Evolutionary conservation across 2,329 filamentous ascomycete genomes (phyloP).

Genomic region (Domatiomyces catenatus): DNA sequence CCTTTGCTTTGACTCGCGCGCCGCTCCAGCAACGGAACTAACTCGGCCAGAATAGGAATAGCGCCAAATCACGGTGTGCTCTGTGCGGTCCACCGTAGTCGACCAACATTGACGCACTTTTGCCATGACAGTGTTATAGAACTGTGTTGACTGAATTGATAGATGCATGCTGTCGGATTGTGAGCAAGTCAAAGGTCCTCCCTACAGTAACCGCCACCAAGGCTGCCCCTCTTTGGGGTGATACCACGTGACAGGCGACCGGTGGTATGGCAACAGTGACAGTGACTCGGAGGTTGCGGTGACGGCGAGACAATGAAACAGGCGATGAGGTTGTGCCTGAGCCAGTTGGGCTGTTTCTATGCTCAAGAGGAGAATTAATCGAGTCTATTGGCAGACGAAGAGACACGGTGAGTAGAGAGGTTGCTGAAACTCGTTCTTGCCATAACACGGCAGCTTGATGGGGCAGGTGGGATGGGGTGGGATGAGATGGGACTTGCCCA

Average conservation of each 20-base stretch:
- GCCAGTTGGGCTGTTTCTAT: no score
- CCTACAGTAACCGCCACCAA: no score
- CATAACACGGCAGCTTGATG: not conserved
- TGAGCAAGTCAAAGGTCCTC: no score
- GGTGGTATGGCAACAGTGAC: not conserved
- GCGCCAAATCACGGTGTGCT: not conserved
- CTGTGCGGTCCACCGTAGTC: no score
- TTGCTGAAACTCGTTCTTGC: not conserved
- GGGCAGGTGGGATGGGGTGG: not conserved
- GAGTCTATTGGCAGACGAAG: not conserved
- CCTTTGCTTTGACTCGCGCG: not conserved
- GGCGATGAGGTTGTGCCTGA: no score
- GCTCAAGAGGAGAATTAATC: not conserved
- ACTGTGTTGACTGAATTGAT: no score
- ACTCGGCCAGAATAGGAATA: not conserved
- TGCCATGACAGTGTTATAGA: no score
- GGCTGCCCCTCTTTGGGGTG: no score
- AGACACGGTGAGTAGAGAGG: not conserved
- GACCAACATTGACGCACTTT: not conserved
- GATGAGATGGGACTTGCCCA: not conserved
- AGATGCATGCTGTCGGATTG: no score
- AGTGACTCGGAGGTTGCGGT: no score
- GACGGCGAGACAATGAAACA: not conserved
- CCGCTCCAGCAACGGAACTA: not conserved
- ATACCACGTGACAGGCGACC: no score